Evolutionary conservation across 192 early-diverging fungal species (phyloP).

Genomic region (Linderina pennispora): DNA sequence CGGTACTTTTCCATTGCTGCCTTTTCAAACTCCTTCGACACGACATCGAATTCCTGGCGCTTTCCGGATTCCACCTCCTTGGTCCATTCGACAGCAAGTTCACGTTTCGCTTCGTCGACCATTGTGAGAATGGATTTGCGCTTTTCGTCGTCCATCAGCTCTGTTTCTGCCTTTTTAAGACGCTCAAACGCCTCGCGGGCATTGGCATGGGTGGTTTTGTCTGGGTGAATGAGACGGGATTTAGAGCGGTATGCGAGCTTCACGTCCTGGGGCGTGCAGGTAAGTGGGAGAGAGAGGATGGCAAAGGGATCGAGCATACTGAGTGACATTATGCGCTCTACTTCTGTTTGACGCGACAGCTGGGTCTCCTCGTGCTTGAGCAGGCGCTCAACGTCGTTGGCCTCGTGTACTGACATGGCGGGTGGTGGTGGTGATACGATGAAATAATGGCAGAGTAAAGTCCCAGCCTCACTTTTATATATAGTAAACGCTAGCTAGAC

Average conservation of each 20-base stretch:
- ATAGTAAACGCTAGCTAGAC: too few species aligned
- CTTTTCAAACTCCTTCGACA: constrained; percentile 3
- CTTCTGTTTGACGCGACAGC: constrained; percentile 16
- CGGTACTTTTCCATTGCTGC: constrained; percentile 24
- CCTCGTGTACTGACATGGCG: too few species aligned
- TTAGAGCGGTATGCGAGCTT: constrained; percentile 30
- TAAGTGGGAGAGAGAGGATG: constrained; percentile 16
- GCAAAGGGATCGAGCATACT: constrained; percentile 36
- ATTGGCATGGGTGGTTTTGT: constrained; percentile 25
- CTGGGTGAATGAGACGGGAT: constrained; percentile 40
- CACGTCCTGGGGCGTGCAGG: constrained; percentile 20
- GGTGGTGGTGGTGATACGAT: too few species aligned
- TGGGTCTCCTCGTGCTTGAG: constrained; percentile 16
- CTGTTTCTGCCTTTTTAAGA: constrained; percentile 28
- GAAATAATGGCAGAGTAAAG: too few species aligned
- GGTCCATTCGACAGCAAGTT: constrained; percentile 20
- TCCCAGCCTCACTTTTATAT: too few species aligned
- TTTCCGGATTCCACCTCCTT: neutral
- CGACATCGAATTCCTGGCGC: neutral
- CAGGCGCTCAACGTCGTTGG: constrained; percentile 9
- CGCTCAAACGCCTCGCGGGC: constrained; percentile 40
- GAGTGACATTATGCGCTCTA: constrained; percentile 23
- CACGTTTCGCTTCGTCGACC: constrained; percentile 28
- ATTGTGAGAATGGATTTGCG: constrained; percentile 20
- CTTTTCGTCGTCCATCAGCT: constrained; percentile 37